A percentile compares a stretch with the other conserved stretches of the same genome.
These are phyloP conservation scores for Coemansia sp. DNA, from an alignment of 192 early-diverging fungal genomes.

Conservation along the genomic window DNA sequence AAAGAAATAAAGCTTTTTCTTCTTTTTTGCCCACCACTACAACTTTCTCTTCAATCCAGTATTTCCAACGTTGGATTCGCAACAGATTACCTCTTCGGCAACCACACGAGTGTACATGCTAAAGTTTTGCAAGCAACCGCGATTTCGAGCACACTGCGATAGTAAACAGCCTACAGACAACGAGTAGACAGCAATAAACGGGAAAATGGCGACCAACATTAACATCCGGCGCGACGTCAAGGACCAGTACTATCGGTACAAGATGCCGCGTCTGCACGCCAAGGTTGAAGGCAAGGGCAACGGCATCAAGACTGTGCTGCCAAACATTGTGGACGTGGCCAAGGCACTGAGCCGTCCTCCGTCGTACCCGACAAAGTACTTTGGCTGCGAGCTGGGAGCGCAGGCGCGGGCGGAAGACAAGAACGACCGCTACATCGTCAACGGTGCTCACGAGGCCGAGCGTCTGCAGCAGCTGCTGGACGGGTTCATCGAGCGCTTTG, in stretches of 20 bases:
- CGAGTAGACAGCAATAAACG: background rate
- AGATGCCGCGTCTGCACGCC: conserved; percentile 88
- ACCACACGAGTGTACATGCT: conserved; percentile 30
- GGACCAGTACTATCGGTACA: conserved; percentile 98
- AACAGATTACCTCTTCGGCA: background rate
- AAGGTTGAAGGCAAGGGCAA: conserved; percentile 98
- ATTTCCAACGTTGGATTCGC: background rate
- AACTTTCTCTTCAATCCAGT: background rate
- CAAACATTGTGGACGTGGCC: conserved; percentile 95
- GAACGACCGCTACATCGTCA: conserved; percentile 91
- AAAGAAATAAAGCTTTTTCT: background rate
- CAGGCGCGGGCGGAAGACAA: conserved; percentile 88
- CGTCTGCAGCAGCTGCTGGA: conserved; percentile 84
- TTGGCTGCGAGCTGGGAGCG: conserved; percentile 95
- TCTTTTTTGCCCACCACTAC: background rate
- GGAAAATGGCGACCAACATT: conserved; percentile 62
- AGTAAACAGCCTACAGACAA: conserved; percentile 10
- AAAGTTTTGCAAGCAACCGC: conserved; percentile 12
- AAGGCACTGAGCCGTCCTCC: conserved; percentile 85
- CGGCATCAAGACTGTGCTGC: conserved; percentile 98
- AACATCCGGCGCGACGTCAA: conserved; percentile 89
- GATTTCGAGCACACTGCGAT: conserved; percentile 14
- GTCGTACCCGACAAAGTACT: conserved; percentile 85
- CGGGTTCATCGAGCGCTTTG: conserved; percentile 92
- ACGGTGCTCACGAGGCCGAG: conserved; percentile 87